Evolutionary conservation across 495 filamentous ascomycete genomes (phyloP), one percentile per base, ranked within the genome.

Genomic region (Annulohypoxylon bovei): DNA sequence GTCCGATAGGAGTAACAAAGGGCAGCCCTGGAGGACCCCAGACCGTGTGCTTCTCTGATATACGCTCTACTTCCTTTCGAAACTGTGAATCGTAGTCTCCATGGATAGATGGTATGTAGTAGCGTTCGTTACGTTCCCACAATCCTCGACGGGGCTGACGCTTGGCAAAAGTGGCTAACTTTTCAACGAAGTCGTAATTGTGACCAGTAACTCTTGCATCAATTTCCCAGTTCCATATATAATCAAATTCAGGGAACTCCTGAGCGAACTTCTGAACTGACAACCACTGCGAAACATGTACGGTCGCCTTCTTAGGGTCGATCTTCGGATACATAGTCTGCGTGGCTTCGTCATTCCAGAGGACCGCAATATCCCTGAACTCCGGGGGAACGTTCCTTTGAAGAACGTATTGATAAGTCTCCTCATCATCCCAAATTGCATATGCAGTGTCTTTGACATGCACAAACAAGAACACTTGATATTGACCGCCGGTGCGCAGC

Each of bases 161-260:
- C 68, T 78, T 81, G 9, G 85, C 86, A 77, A 92, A 93, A 1
- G 83, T 68, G 9, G 78, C 70, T 11, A 92, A 68, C 57, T 84
- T 86, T 66, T 88, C 86, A 16, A 93, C 79, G 50, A 92, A 83
- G 68, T 92, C 86, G 74, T 93, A 93, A 75, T 88, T 83, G 65
- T 93, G 88, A 7, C 91, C 90, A 0, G 87, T 91, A 60, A 88
- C 86, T 20, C 92, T 86, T n/a, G 85, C 85, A 72, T 93, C 90
- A 74, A 91, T 85, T 68, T 93, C 90, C 83, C 89, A 89, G 73
- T 93, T 92, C 91, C 91, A 93, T 58, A 91, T 84, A 71, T 84
- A 91, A 57, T 91, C 89, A 63, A 91, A 93, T 62, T 92, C 86
- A 0, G 90, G 90, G 64, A 90, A 85, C 25, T 88, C 81, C 62